Base-by-base conservation (phyloP, 768 basidiomycete genomes). In the Naematelia encephala region DNA sequence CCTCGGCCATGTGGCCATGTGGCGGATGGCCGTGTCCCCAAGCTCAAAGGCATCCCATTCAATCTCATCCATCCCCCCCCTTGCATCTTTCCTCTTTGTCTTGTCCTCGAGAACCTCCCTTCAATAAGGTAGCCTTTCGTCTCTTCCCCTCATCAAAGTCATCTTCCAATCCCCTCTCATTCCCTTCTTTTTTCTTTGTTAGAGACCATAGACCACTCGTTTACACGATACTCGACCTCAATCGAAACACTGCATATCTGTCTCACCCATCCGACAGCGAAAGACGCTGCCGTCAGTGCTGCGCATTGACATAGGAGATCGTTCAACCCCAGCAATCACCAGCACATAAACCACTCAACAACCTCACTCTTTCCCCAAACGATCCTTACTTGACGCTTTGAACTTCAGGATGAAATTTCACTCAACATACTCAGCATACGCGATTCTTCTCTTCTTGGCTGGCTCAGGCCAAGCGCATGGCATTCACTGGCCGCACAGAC, bases 391-490 rank as follows among this genome's bases (percentile, higher is more conserved):
- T 16, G n/a, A 8, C 34, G 8, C 34, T 16, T 8, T 16, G 34
- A 39, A 16, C 34, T 16, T 39, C 34, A 8, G n/a, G 8, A 39
- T 27, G 13, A 21, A 21, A 51, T 28, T 21, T 19, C 12, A 11
- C 50, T 16, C 50, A 21, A 11, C 50, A 10, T 39, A 8, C 34
- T 13, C 50, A 16, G 19, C 50, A 4, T 51, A 10, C 19, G 26
- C 50, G 14, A 12, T 28, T 4, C 50, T 51, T 19, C 19, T 51
- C 50, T 51, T 51, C 26, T 28, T 51, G 50, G 50, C 50, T 27
- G 19, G 21, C 14, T 27, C 50, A 16, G 34, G 34, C 34, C 34
- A 39, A 8, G 34, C 34, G 8, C 34, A 39, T 39, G 16, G 8
- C 34, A 39, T 39, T 8, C 34, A 16, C 34, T 16, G 16, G 34